These are phyloP conservation scores for Ajuga chamaepitys DNA, from an alignment of 257 asterid genomes.

Conservation along the genomic window DNA sequence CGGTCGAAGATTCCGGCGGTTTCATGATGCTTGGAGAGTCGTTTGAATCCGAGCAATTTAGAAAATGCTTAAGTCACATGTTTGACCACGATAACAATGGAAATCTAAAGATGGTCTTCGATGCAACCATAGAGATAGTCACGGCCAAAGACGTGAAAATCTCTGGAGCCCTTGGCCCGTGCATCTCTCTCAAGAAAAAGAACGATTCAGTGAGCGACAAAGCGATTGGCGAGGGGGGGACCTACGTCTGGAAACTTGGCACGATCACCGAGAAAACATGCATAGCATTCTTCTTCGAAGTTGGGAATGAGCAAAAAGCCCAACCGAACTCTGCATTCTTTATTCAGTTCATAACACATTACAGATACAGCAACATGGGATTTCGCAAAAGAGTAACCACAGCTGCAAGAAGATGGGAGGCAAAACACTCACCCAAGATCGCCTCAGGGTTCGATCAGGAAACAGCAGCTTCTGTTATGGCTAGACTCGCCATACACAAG, in stretches of 20 bases:
- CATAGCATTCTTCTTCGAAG: slow-evolving; percentile 80
- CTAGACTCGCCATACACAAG: slow-evolving; percentile 66
- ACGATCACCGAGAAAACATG: slow-evolving; percentile 67
- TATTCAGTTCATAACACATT: slow-evolving; percentile 71
- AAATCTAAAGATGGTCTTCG: slow-evolving; percentile 64
- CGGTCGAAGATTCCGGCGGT: slow-evolving; percentile 80
- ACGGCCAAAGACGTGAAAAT: slow-evolving; percentile 74
- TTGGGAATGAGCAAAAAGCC: slow-evolving; percentile 51
- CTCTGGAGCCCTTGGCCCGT: slow-evolving; percentile 90
- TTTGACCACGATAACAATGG: slow-evolving; percentile 55
- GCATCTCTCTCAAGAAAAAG: slow-evolving; percentile 49
- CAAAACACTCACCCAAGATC: slow-evolving; percentile 64
- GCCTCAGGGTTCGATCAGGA: slow-evolving; percentile 89
- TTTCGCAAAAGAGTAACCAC: slow-evolving; percentile 86
- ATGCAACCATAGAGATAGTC: slow-evolving; percentile 77
- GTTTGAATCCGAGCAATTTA: slow-evolving; percentile 73
- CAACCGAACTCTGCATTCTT: slow-evolving; percentile 74
- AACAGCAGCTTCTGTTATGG: slow-evolving; percentile 91
- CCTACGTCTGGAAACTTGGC: slow-evolving; percentile 72
- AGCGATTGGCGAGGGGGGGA: slow-evolving; percentile 76
- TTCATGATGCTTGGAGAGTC: slow-evolving; percentile 84
- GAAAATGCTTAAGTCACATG: slow-evolving; percentile 61
- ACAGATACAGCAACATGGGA: slow-evolving; percentile 64
- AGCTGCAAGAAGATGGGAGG: slow-evolving; percentile 90
- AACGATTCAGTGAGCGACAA: slow-evolving; percentile 57